Evolutionary conservation across 2,329 filamentous ascomycete species (phyloP).

Genomic region (Penicillium glabrum): DNA sequence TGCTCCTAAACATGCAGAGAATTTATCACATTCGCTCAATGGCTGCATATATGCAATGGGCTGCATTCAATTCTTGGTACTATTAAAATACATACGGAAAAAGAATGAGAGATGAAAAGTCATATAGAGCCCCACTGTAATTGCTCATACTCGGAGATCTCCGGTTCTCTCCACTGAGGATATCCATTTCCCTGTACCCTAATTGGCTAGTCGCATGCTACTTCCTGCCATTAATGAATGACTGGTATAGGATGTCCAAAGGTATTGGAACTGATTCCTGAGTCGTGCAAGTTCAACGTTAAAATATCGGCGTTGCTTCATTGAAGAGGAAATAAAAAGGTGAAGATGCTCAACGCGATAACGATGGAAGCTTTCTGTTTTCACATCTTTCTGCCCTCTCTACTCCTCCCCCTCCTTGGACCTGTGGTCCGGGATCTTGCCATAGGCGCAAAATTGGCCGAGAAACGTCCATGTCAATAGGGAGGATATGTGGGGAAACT

Average conservation of each 20-base stretch:
- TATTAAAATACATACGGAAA: not conserved
- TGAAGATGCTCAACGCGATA: not conserved
- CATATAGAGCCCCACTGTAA: not conserved
- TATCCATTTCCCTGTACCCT: not conserved
- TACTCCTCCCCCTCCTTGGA: not conserved
- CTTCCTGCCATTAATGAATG: not conserved
- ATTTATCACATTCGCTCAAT: too few relatives aligned
- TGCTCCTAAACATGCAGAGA: not conserved
- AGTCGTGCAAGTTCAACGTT: not conserved
- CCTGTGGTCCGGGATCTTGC: not conserved
- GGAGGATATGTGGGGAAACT: not conserved
- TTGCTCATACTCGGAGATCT: not conserved
- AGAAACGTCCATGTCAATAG: not conserved
- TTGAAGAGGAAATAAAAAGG: too few relatives aligned
- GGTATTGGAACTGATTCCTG: not conserved
- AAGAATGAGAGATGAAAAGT: not conserved
- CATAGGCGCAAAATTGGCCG: not conserved
- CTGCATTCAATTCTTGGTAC: not conserved
- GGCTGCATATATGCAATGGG: not conserved
- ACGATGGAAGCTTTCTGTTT: not conserved
- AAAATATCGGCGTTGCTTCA: not conserved
- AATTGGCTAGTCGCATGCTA: not conserved
- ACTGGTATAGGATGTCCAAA: not conserved
- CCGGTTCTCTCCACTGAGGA: not conserved
- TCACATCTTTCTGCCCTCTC: not conserved